Percentiles rank a stretch among this genome's conserved stretches.
phyloP scores from a whole-genome alignment of 2,329 filamentous ascomycete genomes.

The Fusarium buxicola region DNA sequence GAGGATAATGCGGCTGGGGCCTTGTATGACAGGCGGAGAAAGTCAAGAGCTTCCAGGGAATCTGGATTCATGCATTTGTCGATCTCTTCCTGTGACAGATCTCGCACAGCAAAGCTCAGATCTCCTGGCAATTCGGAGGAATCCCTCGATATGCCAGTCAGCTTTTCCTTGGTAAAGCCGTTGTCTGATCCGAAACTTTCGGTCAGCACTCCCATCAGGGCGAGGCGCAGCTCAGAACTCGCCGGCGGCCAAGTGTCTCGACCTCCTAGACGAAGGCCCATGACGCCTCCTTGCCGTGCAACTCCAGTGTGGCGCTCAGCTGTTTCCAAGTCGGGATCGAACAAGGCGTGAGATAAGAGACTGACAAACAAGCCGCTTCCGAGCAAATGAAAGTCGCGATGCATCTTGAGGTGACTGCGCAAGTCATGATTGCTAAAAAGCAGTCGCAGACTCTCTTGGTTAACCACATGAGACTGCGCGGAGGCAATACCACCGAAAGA shows the following conservation, averaged over 20 bases:
- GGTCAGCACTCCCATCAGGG: slow-evolving; percentile 84
- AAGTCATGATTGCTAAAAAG: slow-evolving; percentile 82
- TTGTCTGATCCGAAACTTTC: slow-evolving; percentile 71
- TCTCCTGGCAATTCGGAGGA: slow-evolving; percentile 70
- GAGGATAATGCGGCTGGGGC: slow-evolving; percentile 76
- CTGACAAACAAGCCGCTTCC: slow-evolving; percentile 87
- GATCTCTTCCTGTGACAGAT: slow-evolving; percentile 82
- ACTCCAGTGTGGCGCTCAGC: slow-evolving; percentile 79
- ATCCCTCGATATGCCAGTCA: slow-evolving; percentile 47
- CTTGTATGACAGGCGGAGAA: slow-evolving; percentile 87
- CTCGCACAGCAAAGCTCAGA: slow-evolving; percentile 85
- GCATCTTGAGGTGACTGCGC: slow-evolving; percentile 76
- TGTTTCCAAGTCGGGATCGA: slow-evolving; percentile 83
- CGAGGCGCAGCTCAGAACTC: slow-evolving; percentile 90
- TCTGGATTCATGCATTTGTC: slow-evolving; percentile 85
- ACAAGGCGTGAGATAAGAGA: slow-evolving; percentile 83
- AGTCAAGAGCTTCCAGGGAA: slow-evolving; percentile 90
- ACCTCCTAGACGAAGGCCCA: slow-evolving; percentile 85
- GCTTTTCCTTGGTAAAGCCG: slow-evolving; percentile 33
- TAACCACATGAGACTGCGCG: slow-evolving; percentile 81
- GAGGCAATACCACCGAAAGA: slow-evolving; percentile 81
- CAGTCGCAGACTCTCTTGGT: slow-evolving; percentile 77
- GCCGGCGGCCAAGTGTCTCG: slow-evolving; percentile 92
- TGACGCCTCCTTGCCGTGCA: slow-evolving; percentile 75
- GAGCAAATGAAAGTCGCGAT: slow-evolving; percentile 84